Evolutionary conservation across 768 basidiomycete species (phyloP).

Genomic region (Rhodotorula taiwanensis): DNA sequence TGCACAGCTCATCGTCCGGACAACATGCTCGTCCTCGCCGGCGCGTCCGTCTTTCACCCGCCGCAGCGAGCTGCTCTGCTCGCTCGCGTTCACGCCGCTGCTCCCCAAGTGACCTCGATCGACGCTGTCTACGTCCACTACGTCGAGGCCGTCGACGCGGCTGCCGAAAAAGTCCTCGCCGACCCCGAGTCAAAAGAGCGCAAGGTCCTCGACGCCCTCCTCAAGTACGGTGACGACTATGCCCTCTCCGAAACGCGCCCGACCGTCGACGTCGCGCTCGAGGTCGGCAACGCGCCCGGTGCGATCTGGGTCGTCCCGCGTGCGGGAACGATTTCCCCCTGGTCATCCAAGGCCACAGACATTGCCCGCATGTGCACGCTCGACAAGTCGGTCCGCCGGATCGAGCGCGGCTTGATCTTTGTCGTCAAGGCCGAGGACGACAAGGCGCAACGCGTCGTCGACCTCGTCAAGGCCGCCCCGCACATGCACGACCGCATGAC

Average conservation of each 20-base stretch:
- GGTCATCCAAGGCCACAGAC: conserved; percentile 98
- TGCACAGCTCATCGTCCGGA: too few species aligned
- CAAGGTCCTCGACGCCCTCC: conserved; percentile 59
- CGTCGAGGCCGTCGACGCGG: conserved; percentile 54
- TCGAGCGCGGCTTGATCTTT: conserved; percentile 78
- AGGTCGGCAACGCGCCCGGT: conserved; percentile 42
- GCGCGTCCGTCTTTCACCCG: conserved; percentile 35
- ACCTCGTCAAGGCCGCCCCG: conserved; percentile 57
- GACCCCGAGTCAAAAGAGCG: conserved; percentile 43
- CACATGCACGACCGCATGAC: conserved; percentile 96
- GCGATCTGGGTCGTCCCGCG: conserved; percentile 58
- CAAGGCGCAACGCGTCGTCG: conserved; percentile 48
- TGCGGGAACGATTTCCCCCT: conserved; percentile 83
- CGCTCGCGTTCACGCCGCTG: conserved; percentile 53
- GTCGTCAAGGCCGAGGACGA: conserved; percentile 46
- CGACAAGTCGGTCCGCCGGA: conserved; percentile 59
- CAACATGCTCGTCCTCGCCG: conserved; percentile 35
- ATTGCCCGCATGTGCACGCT: conserved; percentile 84
- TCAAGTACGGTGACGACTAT: conserved; percentile 77
- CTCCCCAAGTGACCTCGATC: conserved; percentile 57
- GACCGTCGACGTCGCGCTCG: conserved; percentile 42
- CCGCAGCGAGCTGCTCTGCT: conserved; percentile 59
- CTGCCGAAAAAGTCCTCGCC: conserved; percentile 48
- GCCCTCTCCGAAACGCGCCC: conserved; percentile 50
- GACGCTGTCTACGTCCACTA: conserved; percentile 84